These are phyloP conservation scores for Claviceps fusiformis DNA, from an alignment of 2,329 filamentous ascomycete species.

Conservation along the genomic window DNA sequence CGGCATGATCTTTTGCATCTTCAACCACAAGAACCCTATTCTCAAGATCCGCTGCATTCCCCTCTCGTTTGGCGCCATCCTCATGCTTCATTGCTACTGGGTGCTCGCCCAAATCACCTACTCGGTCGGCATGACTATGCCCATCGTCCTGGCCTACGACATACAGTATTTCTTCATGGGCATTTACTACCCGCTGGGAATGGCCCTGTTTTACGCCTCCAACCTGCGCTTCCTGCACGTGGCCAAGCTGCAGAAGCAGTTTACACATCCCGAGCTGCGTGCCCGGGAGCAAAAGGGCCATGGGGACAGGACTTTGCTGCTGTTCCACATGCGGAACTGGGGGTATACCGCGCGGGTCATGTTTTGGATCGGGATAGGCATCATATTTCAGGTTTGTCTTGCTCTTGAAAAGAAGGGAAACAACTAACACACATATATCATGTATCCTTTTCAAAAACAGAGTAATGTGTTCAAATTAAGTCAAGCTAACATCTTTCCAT, in stretches of 20 bases:
- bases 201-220: slow-evolving; percentile 53
- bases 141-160: slow-evolving; percentile 27
- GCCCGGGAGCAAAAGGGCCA: slow-evolving; percentile 6
- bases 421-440: too few relatives aligned
- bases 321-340: slow-evolving; percentile 4
- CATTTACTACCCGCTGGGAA: slow-evolving; percentile 47
- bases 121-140: slow-evolving; percentile 27
- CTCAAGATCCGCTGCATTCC: slow-evolving; percentile 25
- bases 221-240: slow-evolving; percentile 46
- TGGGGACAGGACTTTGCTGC: background rate
- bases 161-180: slow-evolving; percentile 53
- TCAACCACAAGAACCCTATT: slow-evolving; percentile 20
- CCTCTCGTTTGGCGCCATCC: slow-evolving; percentile 23
- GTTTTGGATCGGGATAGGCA: background rate
- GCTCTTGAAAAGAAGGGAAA: background rate
- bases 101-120: slow-evolving; percentile 28
- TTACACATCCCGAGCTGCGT: slow-evolving; percentile 4
- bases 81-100: slow-evolving; percentile 25
- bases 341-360: background rate
- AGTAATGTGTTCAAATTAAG: too few relatives aligned
- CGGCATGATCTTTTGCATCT: slow-evolving; percentile 21
- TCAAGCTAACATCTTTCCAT: too few relatives aligned
- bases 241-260: slow-evolving; percentile 28
- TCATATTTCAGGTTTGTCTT: background rate
- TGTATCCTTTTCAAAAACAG: too few relatives aligned